Percentiles rank a stretch among this genome's conserved stretches.
These are phyloP conservation scores for Selaginella tamariscina DNA, from an alignment of 75 land plant species.

Conservation along the genomic window DNA sequence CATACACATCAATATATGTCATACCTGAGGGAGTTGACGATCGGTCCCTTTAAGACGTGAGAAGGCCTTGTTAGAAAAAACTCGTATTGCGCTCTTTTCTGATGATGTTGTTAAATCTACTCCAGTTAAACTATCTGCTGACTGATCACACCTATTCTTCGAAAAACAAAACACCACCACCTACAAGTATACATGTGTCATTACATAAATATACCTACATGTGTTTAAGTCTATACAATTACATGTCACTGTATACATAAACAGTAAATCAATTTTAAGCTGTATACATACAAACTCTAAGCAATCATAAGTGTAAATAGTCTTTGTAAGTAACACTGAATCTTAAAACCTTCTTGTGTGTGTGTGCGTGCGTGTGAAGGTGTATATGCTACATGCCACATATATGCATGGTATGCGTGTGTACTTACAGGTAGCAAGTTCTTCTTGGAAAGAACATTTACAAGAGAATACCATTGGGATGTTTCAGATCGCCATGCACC, in stretches of 20 bases:
- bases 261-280: too few species aligned
- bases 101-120: conserved; percentile 61
- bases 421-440: conserved; percentile 74
- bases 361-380: too few species aligned
- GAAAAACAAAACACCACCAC: conserved; percentile 97
- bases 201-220: too few species aligned
- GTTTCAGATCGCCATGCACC: conserved; percentile 62
- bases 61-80: conserved; percentile 96
- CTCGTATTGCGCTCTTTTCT: conserved; percentile 82
- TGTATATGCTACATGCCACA: too few species aligned
- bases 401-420: not conserved
- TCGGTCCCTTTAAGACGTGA: conserved; percentile 96
- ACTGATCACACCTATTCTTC: conserved; percentile 89
- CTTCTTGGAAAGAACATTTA: conserved; percentile 68
- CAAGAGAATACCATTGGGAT: conserved; percentile 59
- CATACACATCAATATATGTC: not conserved
- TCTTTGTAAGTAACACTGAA: too few species aligned
- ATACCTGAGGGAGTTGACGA: conserved; percentile 85
- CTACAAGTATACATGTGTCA: too few species aligned
- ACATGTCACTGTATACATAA: too few species aligned
- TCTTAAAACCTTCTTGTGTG: too few species aligned
- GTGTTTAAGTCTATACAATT: too few species aligned
- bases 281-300: too few species aligned
- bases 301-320: too few species aligned
- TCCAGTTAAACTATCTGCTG: conserved; percentile 59